These are phyloP conservation scores for Sugiyamaella japonica DNA, from an alignment of 1,139 yeast genomes.

Conservation along the genomic window DNA sequence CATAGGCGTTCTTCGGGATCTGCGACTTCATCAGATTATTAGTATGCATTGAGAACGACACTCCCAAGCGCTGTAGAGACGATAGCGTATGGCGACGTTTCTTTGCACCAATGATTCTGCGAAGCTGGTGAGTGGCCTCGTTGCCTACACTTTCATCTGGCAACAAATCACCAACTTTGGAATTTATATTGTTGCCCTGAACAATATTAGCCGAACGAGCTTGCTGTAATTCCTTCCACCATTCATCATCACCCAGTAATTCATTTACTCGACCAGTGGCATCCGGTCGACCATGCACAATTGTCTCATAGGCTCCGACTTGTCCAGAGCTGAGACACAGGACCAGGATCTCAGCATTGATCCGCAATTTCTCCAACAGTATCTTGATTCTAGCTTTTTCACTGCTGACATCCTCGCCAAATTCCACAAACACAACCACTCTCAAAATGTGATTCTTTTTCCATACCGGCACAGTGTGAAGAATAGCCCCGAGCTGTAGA, in stretches of 20 bases:
- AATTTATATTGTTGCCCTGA: slow-evolving; percentile 7
- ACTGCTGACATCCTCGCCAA: slow-evolving; percentile 62
- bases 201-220: slow-evolving; percentile 49
- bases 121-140: slow-evolving; percentile 18
- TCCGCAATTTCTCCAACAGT: slow-evolving; percentile 72
- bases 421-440: slow-evolving; percentile 88
- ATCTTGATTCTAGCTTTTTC: slow-evolving; percentile 62
- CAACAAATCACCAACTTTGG: slow-evolving; percentile 13
- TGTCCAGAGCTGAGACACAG: slow-evolving; percentile 62
- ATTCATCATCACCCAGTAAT: slow-evolving; percentile 48
- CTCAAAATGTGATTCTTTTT: slow-evolving; percentile 68
- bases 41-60: slow-evolving; percentile 72
- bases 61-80: slow-evolving; percentile 62
- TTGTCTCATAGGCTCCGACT: slow-evolving; percentile 67
- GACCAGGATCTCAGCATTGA: slow-evolving; percentile 74
- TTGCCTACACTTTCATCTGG: slow-evolving; percentile 12
- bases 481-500: slow-evolving; percentile 86
- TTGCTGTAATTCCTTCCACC: slow-evolving; percentile 67
- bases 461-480: slow-evolving; percentile 94
- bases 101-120: slow-evolving; percentile 23
- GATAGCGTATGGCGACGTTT: slow-evolving; percentile 40
- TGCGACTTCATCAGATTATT: slow-evolving; percentile 46
- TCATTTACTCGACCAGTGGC: slow-evolving; percentile 37
- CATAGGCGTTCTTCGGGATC: slow-evolving; percentile 37
- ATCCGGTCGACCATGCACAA: slow-evolving; percentile 62